These are phyloP conservation scores for Leucoagaricus sp. DNA, from an alignment of 1,284 basidiomycete genomes.

Conservation along the genomic window DNA sequence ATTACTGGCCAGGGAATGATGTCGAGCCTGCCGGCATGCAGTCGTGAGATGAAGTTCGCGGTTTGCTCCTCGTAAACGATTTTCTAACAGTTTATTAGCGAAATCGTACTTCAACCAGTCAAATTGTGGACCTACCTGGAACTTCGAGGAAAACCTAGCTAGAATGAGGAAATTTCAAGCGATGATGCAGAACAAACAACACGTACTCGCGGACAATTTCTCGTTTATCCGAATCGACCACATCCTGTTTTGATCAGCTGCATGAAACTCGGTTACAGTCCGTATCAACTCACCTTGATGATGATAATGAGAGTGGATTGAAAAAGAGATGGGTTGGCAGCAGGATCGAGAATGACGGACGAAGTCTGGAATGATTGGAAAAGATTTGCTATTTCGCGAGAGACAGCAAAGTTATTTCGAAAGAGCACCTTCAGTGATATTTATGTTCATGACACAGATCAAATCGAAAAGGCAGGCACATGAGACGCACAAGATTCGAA, in stretches of 20 bases:
- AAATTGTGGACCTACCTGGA: slow-evolving; percentile 44
- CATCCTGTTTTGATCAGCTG: slow-evolving; percentile 45
- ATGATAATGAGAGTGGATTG: slow-evolving; percentile 61
- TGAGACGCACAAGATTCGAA: slow-evolving; percentile 52
- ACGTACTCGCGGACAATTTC: slow-evolving; percentile 62
- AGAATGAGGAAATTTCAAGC: too few species aligned
- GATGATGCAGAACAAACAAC: too few species aligned
- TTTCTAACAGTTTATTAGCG: too few species aligned
- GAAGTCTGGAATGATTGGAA: slow-evolving; percentile 70
- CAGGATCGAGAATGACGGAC: slow-evolving; percentile 57
- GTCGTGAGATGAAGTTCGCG: slow-evolving; percentile 58
- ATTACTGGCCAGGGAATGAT: slow-evolving; percentile 72
- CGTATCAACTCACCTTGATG: slow-evolving; percentile 48
- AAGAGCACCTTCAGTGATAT: slow-evolving; percentile 53
- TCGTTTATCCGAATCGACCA: slow-evolving; percentile 54
- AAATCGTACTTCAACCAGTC: too few species aligned
- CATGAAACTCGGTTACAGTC: neutral
- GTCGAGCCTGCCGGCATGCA: slow-evolving; percentile 53
- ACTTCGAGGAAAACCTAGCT: slow-evolving; percentile 7
- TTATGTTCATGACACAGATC: neutral
- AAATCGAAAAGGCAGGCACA: neutral
- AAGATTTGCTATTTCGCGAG: slow-evolving; percentile 56
- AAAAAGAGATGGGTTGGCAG: slow-evolving; percentile 58
- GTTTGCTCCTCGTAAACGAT: slow-evolving; percentile 51
- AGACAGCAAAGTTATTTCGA: slow-evolving; percentile 64